phyloP scores from a whole-genome alignment of 2,329 filamentous ascomycete genomes.

The Aspergillus viridinutans region DNA sequence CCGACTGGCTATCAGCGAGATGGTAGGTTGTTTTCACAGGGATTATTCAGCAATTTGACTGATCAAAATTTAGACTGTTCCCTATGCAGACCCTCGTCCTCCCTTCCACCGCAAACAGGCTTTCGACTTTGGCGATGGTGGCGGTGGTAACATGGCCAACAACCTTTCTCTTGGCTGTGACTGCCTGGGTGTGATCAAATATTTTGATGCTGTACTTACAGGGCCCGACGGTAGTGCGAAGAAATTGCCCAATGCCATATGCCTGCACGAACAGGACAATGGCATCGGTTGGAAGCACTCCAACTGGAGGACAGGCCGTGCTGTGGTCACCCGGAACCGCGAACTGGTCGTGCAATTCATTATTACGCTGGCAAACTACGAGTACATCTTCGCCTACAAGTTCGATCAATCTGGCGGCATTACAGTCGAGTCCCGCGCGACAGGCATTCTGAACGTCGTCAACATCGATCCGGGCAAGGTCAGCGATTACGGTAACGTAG shows the following conservation, averaged over 20 bases:
- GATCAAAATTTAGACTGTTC: constrained; percentile 41
- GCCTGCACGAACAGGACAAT: constrained; percentile 63
- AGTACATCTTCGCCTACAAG: constrained; percentile 48
- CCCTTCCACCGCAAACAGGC: constrained; percentile 67
- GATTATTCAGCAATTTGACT: background rate
- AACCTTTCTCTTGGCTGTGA: constrained; percentile 52
- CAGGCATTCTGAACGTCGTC: constrained; percentile 62
- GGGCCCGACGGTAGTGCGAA: constrained; percentile 52
- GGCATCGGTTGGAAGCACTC: constrained; percentile 67
- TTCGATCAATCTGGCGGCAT: constrained; percentile 57
- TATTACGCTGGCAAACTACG: constrained; percentile 57
- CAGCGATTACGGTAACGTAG: constrained; percentile 62
- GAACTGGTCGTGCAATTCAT: constrained; percentile 63
- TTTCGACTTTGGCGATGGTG: constrained; percentile 68
- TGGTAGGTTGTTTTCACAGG: constrained; percentile 43
- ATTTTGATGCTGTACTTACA: constrained; percentile 56
- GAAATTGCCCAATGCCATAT: constrained; percentile 59
- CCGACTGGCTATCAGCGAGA: constrained; percentile 63
- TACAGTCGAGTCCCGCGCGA: constrained; percentile 63
- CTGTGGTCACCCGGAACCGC: constrained; percentile 56
- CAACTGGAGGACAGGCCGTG: constrained; percentile 61
- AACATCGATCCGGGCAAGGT: constrained; percentile 58
- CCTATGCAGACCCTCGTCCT: constrained; percentile 62
- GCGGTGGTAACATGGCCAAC: constrained; percentile 63
- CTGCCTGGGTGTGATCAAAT: constrained; percentile 63